Evolutionary conservation across 2,329 filamentous ascomycete species (phyloP), one percentile per base, ranked within the genome.

Genomic region (Epicoccum sorghinum): DNA sequence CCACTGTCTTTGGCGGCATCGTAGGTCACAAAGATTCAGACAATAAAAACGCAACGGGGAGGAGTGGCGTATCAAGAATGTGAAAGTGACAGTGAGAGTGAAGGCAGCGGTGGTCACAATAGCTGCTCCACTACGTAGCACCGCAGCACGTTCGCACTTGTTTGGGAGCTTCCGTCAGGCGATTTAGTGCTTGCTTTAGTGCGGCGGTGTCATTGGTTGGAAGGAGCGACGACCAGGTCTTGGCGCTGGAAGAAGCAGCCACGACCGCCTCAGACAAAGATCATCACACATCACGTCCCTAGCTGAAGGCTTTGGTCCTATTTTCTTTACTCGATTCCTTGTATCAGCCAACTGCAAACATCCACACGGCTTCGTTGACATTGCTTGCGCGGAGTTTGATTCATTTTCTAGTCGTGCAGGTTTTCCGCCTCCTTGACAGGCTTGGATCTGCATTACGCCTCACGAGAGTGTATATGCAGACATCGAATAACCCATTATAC

Each of bases 1-100:
- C 77, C 43, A 75, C 69, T 9, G 75, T 77, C 55, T 78, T 78
- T 42, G 68, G 66, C 3, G 72, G 60, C 73, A 76, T 76, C 53
- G 36, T 48, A 39, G 42, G 38, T 40, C 46, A 46, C 46, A 36
- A 29, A 42, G 7, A 14, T 37, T 42, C 47, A 45, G 30, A 37
- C 12, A 37, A 42, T 29, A 23, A 29, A 35, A 46, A 37, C 12
- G 47, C 23, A 56, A 40, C 23, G 44, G 30, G 24, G 10, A 33
- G 18, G 9, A 38, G 37, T 29, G 29, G 47, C 33, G 30, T 27
- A 8, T 27, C 25, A 47, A 29, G 25, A 18, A 48, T 47, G 43
- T 29, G 32, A 18, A 18, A 18, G 18, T 18, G 18, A 18, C 18
- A 18, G 18, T 22, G 30, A 29, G 27, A 4, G 48, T 42, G 44